A percentile compares a stretch with the other conserved stretches of the same genome.
Conservation (phyloP, 2,329 filamentous ascomycete species). For the Fusarium guadeloupense region DNA sequence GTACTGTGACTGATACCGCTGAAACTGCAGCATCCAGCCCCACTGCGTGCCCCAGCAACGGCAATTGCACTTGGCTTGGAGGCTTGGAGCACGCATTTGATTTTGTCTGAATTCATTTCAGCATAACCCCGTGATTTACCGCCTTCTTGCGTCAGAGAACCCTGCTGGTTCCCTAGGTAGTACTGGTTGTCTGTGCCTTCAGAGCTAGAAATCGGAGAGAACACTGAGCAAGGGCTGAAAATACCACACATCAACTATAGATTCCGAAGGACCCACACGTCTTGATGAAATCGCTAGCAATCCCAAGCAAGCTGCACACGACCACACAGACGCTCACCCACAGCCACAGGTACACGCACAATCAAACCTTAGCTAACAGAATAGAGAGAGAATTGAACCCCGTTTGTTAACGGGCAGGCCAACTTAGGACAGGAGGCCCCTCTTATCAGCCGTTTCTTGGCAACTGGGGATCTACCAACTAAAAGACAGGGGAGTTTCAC, state of each 20-base stretch:
- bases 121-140: neutral
- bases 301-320: slow-evolving; percentile 3
- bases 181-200: neutral
- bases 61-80: neutral
- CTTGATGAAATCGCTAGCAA: neutral
- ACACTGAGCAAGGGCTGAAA: slow-evolving; percentile 6
- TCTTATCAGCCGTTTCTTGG: slow-evolving; percentile 5
- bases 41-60: slow-evolving; percentile 28
- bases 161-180: neutral
- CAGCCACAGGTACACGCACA: neutral
- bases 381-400: neutral
- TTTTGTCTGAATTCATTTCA: no score
- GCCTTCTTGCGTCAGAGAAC: neutral
- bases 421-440: no score
- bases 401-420: no score
- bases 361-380: neutral
- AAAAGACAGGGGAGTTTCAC: slow-evolving; percentile 46
- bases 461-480: slow-evolving; percentile 3
- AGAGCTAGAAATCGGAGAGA: neutral
- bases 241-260: neutral
- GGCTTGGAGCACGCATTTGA: no score
- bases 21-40: neutral
- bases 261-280: slow-evolving; percentile 11
- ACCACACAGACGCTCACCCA: slow-evolving; percentile 7
- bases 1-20: slow-evolving; percentile 18